Conservation (phyloP, 129 eudicot genomes). For the Solidago caesia region DNA sequence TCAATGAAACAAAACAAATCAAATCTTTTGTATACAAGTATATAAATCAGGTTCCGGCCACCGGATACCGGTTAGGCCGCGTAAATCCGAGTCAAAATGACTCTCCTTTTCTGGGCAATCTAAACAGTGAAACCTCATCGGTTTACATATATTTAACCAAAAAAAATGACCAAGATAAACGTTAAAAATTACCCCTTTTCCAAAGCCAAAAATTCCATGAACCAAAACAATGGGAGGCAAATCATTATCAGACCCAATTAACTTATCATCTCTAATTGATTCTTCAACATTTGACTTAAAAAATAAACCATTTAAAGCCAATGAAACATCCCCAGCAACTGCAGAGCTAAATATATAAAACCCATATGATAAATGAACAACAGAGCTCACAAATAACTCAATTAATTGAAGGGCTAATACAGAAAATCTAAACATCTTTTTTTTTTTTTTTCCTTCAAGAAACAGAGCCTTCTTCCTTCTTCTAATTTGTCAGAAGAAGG, state of each 20-base stretch:
- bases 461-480: conserved; percentile 55
- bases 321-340: conserved; percentile 79
- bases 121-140: no score
- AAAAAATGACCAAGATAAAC: no score
- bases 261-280: conserved; percentile 33
- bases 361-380: conserved; percentile 76
- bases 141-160: neutral
- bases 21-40: neutral
- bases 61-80: no score
- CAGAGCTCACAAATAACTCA: conserved; percentile 69
- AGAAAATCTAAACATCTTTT: conserved; percentile 70
- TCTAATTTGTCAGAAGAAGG: conserved; percentile 43
- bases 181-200: conserved; percentile 74
- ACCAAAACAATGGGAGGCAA: conserved; percentile 94
- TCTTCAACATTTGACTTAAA: conserved; percentile 48
- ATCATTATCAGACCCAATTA: conserved; percentile 38
- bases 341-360: conserved; percentile 93
- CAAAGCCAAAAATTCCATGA: conserved; percentile 98
- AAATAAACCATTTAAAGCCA: conserved; percentile 52
- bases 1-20: neutral
- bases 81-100: no score
- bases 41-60: no score
- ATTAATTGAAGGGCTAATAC: conserved; percentile 57
- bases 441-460: conserved; percentile 15
- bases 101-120: no score